Conservation (phyloP, 805 yeast genomes). For the Yarrowia keelungensis region DNA sequence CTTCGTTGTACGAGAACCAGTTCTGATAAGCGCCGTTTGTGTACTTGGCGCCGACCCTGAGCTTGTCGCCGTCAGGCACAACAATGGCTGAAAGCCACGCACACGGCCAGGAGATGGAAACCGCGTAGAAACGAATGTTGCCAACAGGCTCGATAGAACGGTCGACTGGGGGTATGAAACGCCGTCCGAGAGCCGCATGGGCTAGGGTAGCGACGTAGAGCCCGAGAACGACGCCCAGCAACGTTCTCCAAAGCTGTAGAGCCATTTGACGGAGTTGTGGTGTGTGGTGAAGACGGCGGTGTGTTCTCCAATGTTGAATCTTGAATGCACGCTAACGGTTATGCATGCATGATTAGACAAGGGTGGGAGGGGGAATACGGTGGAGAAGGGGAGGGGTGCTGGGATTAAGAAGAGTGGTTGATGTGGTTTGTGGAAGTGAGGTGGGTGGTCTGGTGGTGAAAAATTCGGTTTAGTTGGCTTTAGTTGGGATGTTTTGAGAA, state of each 20-base stretch:
- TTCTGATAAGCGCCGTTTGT: neutral
- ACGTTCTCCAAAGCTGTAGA: neutral
- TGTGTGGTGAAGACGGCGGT: too few species aligned
- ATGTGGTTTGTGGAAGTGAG: too few species aligned
- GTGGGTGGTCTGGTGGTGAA: too few species aligned
- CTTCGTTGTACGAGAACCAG: conserved; percentile 5
- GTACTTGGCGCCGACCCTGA: conserved; percentile 7
- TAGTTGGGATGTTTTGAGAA: too few species aligned
- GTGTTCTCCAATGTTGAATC: too few species aligned
- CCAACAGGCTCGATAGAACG: conserved; percentile 11
- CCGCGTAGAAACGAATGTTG: conserved; percentile 17
- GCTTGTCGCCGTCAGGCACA: conserved; percentile 11
- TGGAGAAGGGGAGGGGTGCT: too few species aligned
- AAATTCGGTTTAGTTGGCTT: too few species aligned
- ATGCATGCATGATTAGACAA: too few species aligned
- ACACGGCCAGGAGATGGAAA: conserved; percentile 29
- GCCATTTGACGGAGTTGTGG: neutral
- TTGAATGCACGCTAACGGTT: too few species aligned
- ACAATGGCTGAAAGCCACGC: conserved; percentile 16
- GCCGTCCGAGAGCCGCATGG: neutral
- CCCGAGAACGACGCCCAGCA: neutral
- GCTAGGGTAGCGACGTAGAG: neutral
- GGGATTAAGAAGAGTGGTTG: too few species aligned
- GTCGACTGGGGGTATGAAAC: conserved; percentile 11
- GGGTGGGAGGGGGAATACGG: too few species aligned